Evolutionary conservation across 345 rosid species (phyloP), one percentile per base, ranked within the genome.

Genomic region (Mangifera indica): DNA sequence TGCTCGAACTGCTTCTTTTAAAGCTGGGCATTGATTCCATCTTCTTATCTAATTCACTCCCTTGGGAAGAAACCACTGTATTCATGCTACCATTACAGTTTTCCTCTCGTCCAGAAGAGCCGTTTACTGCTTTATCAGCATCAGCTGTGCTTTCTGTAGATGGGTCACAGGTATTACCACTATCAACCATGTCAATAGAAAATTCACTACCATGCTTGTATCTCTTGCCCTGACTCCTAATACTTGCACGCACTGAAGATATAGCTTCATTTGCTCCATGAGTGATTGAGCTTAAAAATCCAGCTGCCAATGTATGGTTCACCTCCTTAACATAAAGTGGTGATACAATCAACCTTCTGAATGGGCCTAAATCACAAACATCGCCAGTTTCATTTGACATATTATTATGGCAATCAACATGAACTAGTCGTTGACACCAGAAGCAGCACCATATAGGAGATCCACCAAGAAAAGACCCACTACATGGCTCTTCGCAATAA

Each of bases 381-480:
- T 92, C 91, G 65, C 98, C 97, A 12, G 84, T 86, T 83, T 95
- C 97, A 77, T 70, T 87, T 20, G 86, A 86, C 94, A 95, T 84
- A 64, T 76, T 88, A 78, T 79, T 75, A 70, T 89, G 97, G 74
- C 99, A 95, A 81, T 95, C 99, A 18, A 95, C 96, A 75, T 95
- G 99, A 40, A 95, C 88, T 73, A 95, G 92, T 49, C 90, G 91
- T 74, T 95, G 99, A 81, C 99, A 95, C 99, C 99, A 95, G 83
- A 88, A 86, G 87, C 99, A 95, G 80, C 97, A 89, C 99, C 98
- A 95, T 73, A 91, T 87, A 45, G 99, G 99, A 21, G 97, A 92
- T 62, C 98, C 99, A 37, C 99, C 87, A 45, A 95, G 94, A 83
- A 95, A 95, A 46, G 98, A 89, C 63, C 97, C 91, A 71, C 86